These are phyloP conservation scores for Aspergillus indologenus DNA, from an alignment of 495 filamentous ascomycete species.

Conservation along the genomic window DNA sequence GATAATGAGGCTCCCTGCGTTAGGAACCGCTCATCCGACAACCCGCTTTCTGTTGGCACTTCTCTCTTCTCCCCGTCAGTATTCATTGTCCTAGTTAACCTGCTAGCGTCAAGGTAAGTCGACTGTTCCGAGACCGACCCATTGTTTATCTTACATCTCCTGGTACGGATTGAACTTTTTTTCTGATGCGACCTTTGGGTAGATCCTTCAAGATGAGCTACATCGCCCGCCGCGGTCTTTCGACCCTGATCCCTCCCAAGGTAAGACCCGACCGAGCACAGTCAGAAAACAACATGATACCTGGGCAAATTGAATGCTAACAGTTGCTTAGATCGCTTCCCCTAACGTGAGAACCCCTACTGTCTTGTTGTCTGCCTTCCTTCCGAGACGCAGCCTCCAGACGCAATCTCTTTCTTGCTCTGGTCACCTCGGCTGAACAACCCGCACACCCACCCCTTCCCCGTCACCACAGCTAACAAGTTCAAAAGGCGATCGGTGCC, in stretches of 20 bases:
- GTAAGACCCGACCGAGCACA: conserved; percentile 46
- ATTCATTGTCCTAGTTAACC: conserved; percentile 34
- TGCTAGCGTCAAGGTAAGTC: conserved; percentile 37
- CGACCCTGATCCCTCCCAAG: conserved; percentile 98
- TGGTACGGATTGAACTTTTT: conserved; percentile 11
- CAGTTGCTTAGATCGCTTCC: conserved; percentile 67
- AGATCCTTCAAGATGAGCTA: conserved; percentile 77
- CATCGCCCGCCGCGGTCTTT: conserved; percentile 83
- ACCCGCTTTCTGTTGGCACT: conserved; percentile 39
- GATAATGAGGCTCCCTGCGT: conserved; percentile 24
- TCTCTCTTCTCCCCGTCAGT: conserved; percentile 35
- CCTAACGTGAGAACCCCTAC: conserved; percentile 70
- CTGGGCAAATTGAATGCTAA: conserved; percentile 26
- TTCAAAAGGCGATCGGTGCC: conserved; percentile 75
- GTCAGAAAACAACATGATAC: conserved; percentile 10
- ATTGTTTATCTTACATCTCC: not conserved
- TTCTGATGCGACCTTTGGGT: conserved; percentile 24
- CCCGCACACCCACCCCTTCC: not conserved
- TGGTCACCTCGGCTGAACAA: not conserved
- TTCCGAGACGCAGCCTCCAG: conserved; percentile 9
- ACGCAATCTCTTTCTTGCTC: conserved; percentile 12
- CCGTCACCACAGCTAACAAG: conserved; percentile 23
- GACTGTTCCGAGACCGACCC: not conserved
- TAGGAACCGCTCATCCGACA: conserved; percentile 39
- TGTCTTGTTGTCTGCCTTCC: conserved; percentile 23